A percentile compares a stretch with the other conserved stretches of the same genome.
Conservation (phyloP, 225 moss, liverwort and hornwort genomes). For the Pseudoscleropodium purum region DNA sequence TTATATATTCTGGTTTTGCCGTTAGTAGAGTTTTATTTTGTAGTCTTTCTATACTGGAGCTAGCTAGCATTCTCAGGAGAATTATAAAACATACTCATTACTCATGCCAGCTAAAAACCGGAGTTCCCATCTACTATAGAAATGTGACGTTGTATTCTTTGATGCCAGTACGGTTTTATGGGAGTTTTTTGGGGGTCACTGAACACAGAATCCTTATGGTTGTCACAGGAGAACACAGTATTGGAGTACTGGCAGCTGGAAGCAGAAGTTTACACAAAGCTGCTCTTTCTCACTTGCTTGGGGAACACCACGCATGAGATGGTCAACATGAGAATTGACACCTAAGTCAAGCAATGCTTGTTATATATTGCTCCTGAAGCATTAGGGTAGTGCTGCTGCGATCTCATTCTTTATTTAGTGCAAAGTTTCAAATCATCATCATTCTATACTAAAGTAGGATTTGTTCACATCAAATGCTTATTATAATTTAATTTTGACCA, state of each 20-base stretch:
- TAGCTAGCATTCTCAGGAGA: not conserved
- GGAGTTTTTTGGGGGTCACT: not conserved
- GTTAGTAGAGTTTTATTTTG: not conserved
- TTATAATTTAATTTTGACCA: not conserved
- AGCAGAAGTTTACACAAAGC: slow-evolving; percentile 59
- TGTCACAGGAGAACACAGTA: slow-evolving; percentile 55
- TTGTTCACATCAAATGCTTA: not conserved
- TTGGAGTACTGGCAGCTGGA: slow-evolving; percentile 83
- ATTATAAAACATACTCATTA: not conserved
- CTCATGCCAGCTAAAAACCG: not conserved
- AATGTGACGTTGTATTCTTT: not conserved
- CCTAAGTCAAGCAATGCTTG: not conserved
- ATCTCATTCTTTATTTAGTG: not conserved
- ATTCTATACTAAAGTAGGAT: not conserved
- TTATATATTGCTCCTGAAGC: not conserved
- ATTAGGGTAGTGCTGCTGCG: not conserved
- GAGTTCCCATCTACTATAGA: not conserved
- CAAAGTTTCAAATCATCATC: not conserved
- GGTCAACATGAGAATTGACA: not conserved
- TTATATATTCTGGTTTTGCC: not conserved
- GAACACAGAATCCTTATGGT: not conserved
- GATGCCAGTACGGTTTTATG: not conserved
- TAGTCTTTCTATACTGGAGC: not conserved
- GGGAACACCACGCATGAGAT: not conserved
- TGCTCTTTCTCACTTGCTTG: slow-evolving; percentile 38